Evolutionary conservation across 495 filamentous ascomycete genomes (phyloP), one percentile per base, ranked within the genome.

Genomic region (Xylaria flabelliformis): DNA sequence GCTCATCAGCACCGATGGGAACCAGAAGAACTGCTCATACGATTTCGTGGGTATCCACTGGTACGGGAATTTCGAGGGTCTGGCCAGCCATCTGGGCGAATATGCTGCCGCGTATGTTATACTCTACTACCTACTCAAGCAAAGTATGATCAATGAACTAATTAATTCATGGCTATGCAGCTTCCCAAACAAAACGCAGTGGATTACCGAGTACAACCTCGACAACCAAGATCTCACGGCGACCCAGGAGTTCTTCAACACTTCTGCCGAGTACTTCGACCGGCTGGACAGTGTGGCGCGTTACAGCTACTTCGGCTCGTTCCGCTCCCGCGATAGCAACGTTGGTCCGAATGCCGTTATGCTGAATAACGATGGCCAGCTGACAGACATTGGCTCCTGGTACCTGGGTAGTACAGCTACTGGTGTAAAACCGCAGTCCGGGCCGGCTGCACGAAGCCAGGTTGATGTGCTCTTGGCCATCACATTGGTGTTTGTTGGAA

Each of bases 11-110:
- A 74, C 73, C 44, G 73, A 70, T 2, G 70, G 59, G 7, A 66
- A 79, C 46, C 76, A 69, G 46, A 81, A 76, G 74, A 85, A 86
- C 64, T 94, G 92, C 78, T 89, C 84, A 0, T 86, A 86, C 41
- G 92, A 94, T 77, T 94, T 95, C 77, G 85, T 94, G 10, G 86
- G 91, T 0, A 76, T 94, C 39, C 92, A 95, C 75, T 94, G 90
- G 90, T 95, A 95, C 74, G 91, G 91, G 17, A 84, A 90, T 70
- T 94, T 93, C 72, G 89, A 90, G 70, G 92, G 91, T 0, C 74
- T 95, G 64, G 91, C 91, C 9, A 90, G 87, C 71, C 90, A 93
- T 75, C 79, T 95, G 67, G 91, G 91, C 0, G 81, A 89, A 67
- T 87, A 91, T 10, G 79, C 81, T 72, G 87, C 80, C 12, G 81